These are phyloP conservation scores for Yarrowia sp. DNA, from an alignment of 805 yeast species.

Conservation along the genomic window DNA sequence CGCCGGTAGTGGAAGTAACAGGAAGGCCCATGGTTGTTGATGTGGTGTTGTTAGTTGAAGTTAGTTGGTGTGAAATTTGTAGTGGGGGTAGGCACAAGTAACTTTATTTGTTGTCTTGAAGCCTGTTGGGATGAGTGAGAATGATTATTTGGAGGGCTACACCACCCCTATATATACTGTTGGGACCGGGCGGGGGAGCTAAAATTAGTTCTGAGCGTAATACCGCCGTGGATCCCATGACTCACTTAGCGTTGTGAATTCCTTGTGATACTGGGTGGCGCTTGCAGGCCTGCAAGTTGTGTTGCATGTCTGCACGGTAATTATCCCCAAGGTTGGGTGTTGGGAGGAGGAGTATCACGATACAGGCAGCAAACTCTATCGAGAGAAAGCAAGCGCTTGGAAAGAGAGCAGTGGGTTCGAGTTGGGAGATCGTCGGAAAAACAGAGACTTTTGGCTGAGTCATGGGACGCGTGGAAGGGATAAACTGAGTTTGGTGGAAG, in stretches of 20 bases:
- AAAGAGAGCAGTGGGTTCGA: background rate
- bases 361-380: constrained; percentile 6
- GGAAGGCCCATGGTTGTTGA: constrained; percentile 13
- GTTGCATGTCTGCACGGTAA: constrained; percentile 26
- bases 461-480: too few relatives aligned
- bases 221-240: background rate
- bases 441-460: too few relatives aligned
- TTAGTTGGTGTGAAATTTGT: background rate
- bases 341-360: constrained; percentile 7
- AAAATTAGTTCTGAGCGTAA: constrained; percentile 6
- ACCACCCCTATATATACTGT: constrained; percentile 3
- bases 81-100: background rate
- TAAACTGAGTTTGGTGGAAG: too few relatives aligned
- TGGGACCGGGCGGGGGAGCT: background rate
- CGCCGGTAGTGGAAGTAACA: background rate
- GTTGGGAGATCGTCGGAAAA: background rate
- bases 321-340: constrained; percentile 15
- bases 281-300: constrained; percentile 17
- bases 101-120: background rate
- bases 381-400: background rate
- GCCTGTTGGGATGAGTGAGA: background rate
- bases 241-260: background rate
- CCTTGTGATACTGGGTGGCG: constrained; percentile 1
- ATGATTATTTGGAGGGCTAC: background rate
- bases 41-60: background rate